Conservation (phyloP, 2,329 filamentous ascomycete species). For the Clonostachys byssicola region DNA sequence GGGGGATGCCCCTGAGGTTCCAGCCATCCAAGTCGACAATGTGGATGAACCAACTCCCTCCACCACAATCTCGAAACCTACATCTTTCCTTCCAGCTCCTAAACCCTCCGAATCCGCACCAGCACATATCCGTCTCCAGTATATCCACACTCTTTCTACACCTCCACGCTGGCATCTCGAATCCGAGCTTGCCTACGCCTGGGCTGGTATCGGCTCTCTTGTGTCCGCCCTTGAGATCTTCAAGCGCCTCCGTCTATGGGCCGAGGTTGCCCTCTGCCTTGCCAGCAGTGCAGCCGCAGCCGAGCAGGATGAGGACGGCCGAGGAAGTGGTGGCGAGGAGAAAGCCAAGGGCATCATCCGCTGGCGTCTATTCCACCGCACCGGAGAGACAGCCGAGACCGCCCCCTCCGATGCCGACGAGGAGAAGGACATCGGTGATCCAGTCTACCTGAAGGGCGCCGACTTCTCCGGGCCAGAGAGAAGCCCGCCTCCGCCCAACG, state of each 20-base stretch:
- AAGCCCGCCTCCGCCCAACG: conserved; percentile 72
- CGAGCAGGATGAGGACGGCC: conserved; percentile 52
- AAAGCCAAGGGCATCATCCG: conserved; percentile 76
- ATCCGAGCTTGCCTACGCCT: conserved; percentile 87
- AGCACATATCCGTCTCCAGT: conserved; percentile 70
- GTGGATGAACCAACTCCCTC: conserved; percentile 19
- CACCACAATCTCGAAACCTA: conserved; percentile 39
- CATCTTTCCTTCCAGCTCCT: conserved; percentile 76
- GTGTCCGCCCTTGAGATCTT: conserved; percentile 94
- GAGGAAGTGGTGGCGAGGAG: conserved; percentile 62
- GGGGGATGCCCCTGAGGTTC: conserved; percentile 23
- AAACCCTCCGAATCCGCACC: conserved; percentile 75
- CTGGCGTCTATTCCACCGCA: conserved; percentile 72
- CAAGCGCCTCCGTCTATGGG: conserved; percentile 88
- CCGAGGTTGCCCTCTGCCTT: conserved; percentile 88
- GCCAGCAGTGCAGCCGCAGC: conserved; percentile 54
- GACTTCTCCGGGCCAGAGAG: conserved; percentile 58
- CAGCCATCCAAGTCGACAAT: conserved; percentile 38
- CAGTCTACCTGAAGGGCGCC: conserved; percentile 48
- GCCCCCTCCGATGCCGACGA: conserved; percentile 38
- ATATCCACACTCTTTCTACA: conserved; percentile 78
- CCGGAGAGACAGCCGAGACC: conserved; percentile 22
- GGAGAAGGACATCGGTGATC: conserved; percentile 42
- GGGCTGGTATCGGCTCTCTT: conserved; percentile 83
- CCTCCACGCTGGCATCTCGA: conserved; percentile 93